Percentiles rank a stretch among this genome's conserved stretches.
These are phyloP conservation scores for Nematodospora valgi DNA, from an alignment of 805 yeast genomes.

Conservation along the genomic window DNA sequence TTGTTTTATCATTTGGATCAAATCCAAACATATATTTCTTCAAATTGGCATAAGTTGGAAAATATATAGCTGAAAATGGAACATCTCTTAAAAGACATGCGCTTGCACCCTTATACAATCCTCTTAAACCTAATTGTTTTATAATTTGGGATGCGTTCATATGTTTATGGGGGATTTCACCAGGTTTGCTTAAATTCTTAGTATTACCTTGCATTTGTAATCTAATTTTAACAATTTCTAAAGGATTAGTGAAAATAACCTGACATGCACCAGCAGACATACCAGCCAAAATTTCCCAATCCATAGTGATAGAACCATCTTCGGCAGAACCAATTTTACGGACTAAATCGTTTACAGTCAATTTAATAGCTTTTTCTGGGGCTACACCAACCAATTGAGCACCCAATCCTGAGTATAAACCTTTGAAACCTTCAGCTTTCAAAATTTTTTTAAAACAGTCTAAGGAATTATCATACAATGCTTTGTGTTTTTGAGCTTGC, in stretches of 20 bases:
- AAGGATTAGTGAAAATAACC: slow-evolving; percentile 92
- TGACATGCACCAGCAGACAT: slow-evolving; percentile 96
- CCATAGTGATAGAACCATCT: slow-evolving; percentile 39
- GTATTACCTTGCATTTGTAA: slow-evolving; percentile 85
- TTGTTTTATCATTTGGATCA: slow-evolving; percentile 65
- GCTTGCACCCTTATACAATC: slow-evolving; percentile 85
- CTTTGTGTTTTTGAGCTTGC: slow-evolving; percentile 85
- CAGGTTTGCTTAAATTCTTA: slow-evolving; percentile 33
- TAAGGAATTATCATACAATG: slow-evolving; percentile 71
- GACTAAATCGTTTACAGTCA: slow-evolving; percentile 88
- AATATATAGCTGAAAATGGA: slow-evolving; percentile 94
- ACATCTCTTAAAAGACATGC: slow-evolving; percentile 95
- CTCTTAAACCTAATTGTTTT: slow-evolving; percentile 73
- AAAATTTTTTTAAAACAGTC: slow-evolving; percentile 85
- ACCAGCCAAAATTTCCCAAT: slow-evolving; percentile 83
- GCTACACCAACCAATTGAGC: slow-evolving; percentile 97
- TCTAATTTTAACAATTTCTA: slow-evolving; percentile 93
- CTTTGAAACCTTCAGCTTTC: slow-evolving; percentile 72
- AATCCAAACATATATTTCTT: slow-evolving; percentile 78
- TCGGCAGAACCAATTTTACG: slow-evolving; percentile 62
- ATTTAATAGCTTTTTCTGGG: slow-evolving; percentile 95
- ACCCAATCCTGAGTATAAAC: slow-evolving; percentile 87
- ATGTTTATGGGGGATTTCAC: slow-evolving; percentile 41
- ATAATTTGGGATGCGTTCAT: slow-evolving; percentile 69
- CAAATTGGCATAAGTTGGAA: slow-evolving; percentile 94